Base-by-base conservation (phyloP, 78 protist species). In the Dictyostelium firmibasis region DNA sequence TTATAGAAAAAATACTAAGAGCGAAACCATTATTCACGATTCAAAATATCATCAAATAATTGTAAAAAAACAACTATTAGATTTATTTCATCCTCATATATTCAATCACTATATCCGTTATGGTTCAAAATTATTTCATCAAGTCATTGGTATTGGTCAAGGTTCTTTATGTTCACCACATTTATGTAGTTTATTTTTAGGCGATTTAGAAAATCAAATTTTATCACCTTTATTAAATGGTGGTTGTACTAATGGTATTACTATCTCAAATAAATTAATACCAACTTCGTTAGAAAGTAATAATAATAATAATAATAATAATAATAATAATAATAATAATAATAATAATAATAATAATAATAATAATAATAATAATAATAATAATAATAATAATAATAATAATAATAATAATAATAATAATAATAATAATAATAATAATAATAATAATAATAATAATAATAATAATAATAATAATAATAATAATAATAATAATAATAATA, bases 131-230 rank as follows among this genome's bases (percentile, higher is more conserved):
- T 9, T 57, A 16, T 60, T 38, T 33, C 70, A 82, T n/a, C 70
- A 57, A 43, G 23, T 13, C 4, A 7, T 57, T 16, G 91, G 91
- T 69, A 84, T 84, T 36, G 74, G 62, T 18, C 91, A 84, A 38
- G 91, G 91, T 23, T 84, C 91, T 10, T 16, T 38, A 27, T 41
- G 78, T 76, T 84, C 91, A 4, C 29, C 91, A 23, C 35, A 33
- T 70, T 53, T 84, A 69, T 69, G 81, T 69, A 29, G 81, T 69
- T 20, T 84, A 6, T 69, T 36, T 13, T 38, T 84, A 29, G 91
- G 91, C 29, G 81, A 84, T 69, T 41, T 84, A 11, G 91, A 84
- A 38, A 84, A 84, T 35, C 6, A 44, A n/a, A n/a, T 62, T 18
- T 10, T 84, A 38, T 25, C 7, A 43, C 62, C 47, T 38, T 16